phyloP scores from a whole-genome alignment of 2,329 filamentous ascomycete species.

The Tolypocladium pustulatum region DNA sequence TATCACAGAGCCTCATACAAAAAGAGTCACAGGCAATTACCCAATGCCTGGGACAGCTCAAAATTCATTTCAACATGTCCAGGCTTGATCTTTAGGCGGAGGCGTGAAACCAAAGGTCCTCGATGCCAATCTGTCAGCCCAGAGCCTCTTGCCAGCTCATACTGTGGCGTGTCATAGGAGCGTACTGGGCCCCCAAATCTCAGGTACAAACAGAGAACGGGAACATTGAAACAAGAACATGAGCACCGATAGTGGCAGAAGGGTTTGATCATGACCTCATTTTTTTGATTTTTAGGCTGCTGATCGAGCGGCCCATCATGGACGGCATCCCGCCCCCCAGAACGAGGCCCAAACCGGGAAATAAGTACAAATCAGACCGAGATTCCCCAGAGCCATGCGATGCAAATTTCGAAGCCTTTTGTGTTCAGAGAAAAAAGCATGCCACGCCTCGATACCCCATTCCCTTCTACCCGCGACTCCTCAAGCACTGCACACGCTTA shows the following conservation, averaged over 20 bases:
- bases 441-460: conserved; percentile 24
- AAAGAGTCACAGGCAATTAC: too few relatives aligned
- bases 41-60: too few relatives aligned
- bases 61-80: not conserved
- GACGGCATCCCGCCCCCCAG: conserved; percentile 20
- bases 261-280: conserved; percentile 26
- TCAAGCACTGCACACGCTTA: conserved; percentile 6
- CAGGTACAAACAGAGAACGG: not conserved
- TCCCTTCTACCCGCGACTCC: conserved; percentile 2
- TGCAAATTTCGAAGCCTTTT: conserved; percentile 24
- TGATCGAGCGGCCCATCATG: conserved; percentile 19
- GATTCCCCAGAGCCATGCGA: conserved; percentile 27
- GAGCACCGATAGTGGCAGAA: not conserved
- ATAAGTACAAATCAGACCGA: conserved; percentile 27
- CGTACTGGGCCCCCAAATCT: not conserved
- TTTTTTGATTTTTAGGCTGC: conserved; percentile 22
- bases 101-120: not conserved
- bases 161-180: too few relatives aligned
- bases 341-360: conserved; percentile 25
- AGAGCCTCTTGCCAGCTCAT: not conserved
- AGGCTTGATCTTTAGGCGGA: not conserved
- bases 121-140: not conserved
- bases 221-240: too few relatives aligned
- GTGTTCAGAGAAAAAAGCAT: conserved; percentile 24
- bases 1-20: too few relatives aligned